phyloP scores from a whole-genome alignment of 2,329 filamentous ascomycete species.

The Trichoderma brevicompactum region DNA sequence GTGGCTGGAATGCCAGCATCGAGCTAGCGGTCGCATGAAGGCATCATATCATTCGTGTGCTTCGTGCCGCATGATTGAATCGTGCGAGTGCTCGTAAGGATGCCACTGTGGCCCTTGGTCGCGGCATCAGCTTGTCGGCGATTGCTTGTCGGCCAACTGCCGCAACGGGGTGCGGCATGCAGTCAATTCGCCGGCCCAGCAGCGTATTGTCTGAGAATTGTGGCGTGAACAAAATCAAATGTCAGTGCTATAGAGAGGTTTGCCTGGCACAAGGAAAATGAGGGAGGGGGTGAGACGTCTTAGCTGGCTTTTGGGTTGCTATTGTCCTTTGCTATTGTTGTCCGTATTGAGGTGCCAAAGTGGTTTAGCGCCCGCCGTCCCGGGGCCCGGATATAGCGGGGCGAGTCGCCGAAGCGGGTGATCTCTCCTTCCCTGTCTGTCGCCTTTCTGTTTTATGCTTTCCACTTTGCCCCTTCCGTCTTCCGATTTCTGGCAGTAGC shows the following conservation, averaged over 20 bases:
- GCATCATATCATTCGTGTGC: neutral
- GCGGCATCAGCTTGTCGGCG: neutral
- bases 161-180: conserved; percentile 10
- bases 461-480: neutral
- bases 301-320: conserved; percentile 34
- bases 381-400: conserved; percentile 30
- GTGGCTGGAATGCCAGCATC: conserved; percentile 6
- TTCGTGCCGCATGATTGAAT: too few species aligned
- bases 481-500: neutral
- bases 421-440: conserved; percentile 1
- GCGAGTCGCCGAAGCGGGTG: conserved; percentile 22
- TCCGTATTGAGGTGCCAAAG: conserved; percentile 37
- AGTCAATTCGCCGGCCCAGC: neutral
- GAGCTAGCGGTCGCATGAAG: neutral
- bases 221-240: conserved; percentile 1
- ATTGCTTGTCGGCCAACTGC: conserved; percentile 9
- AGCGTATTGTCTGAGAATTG: conserved; percentile 26
- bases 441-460: neutral
- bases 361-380: conserved; percentile 39
- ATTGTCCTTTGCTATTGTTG: conserved; percentile 45
- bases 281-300: conserved; percentile 5
- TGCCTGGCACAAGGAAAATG: neutral
- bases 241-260: too few species aligned
- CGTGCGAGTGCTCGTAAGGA: too few species aligned
- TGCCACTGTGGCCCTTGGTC: too few species aligned